Evolutionary conservation across 331 rosid species (phyloP).

Genomic region (Malus hybrid): DNA sequence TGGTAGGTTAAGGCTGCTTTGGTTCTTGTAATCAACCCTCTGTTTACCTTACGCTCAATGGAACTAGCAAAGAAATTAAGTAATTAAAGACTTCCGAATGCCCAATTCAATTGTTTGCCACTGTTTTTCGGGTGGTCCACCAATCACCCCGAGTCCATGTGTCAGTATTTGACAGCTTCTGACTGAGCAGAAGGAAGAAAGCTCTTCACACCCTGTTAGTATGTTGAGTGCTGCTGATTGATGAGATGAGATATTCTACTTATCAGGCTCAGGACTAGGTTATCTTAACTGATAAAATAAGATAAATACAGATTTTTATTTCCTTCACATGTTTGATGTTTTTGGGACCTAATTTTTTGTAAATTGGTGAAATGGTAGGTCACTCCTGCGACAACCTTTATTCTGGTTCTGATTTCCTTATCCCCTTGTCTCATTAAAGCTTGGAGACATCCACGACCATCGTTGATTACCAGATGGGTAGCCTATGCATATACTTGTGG

Average conservation of each 20-base stretch:
- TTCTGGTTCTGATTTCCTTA: constrained; percentile 69
- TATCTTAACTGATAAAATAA: not conserved
- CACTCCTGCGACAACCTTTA: constrained; percentile 59
- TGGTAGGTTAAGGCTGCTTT: not conserved
- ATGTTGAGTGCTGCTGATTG: not conserved
- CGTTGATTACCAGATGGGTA: constrained; percentile 71
- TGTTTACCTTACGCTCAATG: not conserved
- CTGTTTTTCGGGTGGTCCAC: not conserved
- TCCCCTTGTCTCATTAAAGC: constrained; percentile 85
- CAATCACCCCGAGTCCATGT: not conserved
- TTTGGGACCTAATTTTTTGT: constrained; percentile 9
- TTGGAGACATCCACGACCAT: constrained; percentile 77
- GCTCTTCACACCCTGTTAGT: not conserved
- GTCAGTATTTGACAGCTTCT: not conserved
- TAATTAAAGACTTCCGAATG: not conserved
- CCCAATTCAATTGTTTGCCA: not conserved
- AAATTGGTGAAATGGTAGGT: constrained; percentile 46
- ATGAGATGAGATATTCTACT: not conserved
- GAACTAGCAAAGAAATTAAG: not conserved
- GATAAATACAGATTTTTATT: not conserved
- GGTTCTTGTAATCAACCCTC: not conserved
- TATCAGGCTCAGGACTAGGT: not conserved
- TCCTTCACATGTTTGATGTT: constrained; percentile 1
- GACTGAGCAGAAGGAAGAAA: not conserved
- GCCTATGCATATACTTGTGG: constrained; percentile 90